phyloP scores from a whole-genome alignment of 108 stramenopile species.

The Cyclotella kingstonii region DNA sequence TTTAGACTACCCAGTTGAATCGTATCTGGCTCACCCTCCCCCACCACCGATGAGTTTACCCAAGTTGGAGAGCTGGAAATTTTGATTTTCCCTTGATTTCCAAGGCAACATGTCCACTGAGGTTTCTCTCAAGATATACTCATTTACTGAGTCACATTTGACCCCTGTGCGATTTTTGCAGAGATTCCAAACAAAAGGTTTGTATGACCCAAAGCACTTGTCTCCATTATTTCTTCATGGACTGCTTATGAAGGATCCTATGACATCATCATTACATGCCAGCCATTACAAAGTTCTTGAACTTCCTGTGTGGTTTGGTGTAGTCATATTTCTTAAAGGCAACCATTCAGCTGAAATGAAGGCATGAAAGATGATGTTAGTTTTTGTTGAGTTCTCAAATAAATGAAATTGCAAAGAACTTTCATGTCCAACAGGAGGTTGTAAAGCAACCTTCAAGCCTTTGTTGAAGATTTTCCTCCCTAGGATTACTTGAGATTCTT shows the following conservation, averaged over 20 bases:
- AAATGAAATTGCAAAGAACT: no score
- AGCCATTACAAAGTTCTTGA: no score
- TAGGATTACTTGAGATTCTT: no score
- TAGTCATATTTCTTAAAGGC: no score
- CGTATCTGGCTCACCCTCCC: slow-evolving; percentile 19
- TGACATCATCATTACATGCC: slow-evolving; percentile 16
- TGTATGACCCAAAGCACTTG: slow-evolving; percentile 59
- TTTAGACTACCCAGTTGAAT: slow-evolving; percentile 7
- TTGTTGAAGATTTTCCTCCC: no score
- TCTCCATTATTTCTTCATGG: slow-evolving; percentile 28
- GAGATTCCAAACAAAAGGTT: slow-evolving; percentile 69
- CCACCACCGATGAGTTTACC: slow-evolving; percentile 26
- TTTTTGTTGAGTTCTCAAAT: no score
- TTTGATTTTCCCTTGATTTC: slow-evolving; percentile 20
- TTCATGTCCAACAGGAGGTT: no score
- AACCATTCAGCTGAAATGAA: no score
- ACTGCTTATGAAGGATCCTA: slow-evolving; percentile 16
- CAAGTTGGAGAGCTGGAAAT: slow-evolving; percentile 26
- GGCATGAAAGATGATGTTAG: no score
- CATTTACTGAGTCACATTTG: slow-evolving; percentile 7
- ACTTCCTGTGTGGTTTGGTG: no score
- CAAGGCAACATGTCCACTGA: slow-evolving; percentile 23
- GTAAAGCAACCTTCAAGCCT: no score
- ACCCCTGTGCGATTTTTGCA: slow-evolving; percentile 31
- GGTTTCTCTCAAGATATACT: slow-evolving; percentile 29